Percentiles rank a stretch among this genome's conserved stretches.
Conservation (phyloP, 1,284 basidiomycete genomes). For the Agroathelia rolfsii region DNA sequence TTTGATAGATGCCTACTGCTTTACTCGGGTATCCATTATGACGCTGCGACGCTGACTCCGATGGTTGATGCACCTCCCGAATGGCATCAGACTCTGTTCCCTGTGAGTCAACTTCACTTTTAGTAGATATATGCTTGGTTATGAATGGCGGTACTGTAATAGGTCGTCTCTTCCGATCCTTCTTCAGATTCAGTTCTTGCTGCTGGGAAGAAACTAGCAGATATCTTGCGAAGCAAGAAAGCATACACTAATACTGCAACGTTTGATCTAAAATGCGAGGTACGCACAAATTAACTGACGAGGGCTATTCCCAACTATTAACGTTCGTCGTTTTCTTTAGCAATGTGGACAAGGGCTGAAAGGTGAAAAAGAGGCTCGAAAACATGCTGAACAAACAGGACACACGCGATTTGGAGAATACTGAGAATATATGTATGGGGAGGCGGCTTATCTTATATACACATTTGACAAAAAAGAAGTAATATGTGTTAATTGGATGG, state of each 20-base stretch:
- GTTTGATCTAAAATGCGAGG: conserved; percentile 81
- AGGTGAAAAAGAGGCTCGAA: conserved; percentile 86
- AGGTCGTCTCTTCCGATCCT: too few relatives aligned
- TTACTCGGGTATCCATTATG: conserved; percentile 93
- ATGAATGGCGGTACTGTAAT: too few relatives aligned
- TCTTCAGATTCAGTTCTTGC: conserved; percentile 50
- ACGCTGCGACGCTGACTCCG: conserved; percentile 79
- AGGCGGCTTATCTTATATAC: too few relatives aligned
- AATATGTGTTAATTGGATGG: too few relatives aligned
- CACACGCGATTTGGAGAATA: conserved; percentile 88
- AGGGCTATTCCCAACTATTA: too few relatives aligned
- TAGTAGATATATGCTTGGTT: conserved; percentile 20
- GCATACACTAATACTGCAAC: conserved; percentile 88
- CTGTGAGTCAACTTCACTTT: too few relatives aligned
- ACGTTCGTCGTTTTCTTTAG: conserved; percentile 23
- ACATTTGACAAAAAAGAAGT: too few relatives aligned
- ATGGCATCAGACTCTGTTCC: conserved; percentile 85
- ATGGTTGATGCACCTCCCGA: conserved; percentile 61
- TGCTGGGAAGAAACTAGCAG: conserved; percentile 66
- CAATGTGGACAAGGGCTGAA: conserved; percentile 72
- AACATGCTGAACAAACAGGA: conserved; percentile 79
- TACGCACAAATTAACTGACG: too few relatives aligned
- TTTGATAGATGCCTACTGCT: conserved; percentile 56
- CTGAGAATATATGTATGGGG: too few relatives aligned
- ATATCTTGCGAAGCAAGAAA: conserved; percentile 59